phyloP scores from a whole-genome alignment of 805 yeast species.

The Ogataea paradorogensis region DNA sequence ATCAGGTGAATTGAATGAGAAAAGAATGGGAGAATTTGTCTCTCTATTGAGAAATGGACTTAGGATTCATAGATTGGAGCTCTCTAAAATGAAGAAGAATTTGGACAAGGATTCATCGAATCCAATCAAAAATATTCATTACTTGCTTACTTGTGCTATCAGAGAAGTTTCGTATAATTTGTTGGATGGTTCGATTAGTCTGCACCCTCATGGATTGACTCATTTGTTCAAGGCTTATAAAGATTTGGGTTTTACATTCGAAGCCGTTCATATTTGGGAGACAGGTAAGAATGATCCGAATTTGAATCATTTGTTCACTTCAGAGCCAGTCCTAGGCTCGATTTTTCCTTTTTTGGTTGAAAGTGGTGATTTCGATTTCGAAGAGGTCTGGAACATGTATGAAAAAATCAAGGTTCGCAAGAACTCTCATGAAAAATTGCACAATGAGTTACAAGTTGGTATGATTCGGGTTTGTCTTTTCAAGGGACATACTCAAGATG shows the following conservation, averaged over 20 bases:
- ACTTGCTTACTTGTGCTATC: slow-evolving; percentile 46
- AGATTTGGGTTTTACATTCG: slow-evolving; percentile 58
- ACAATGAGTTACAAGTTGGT: slow-evolving; percentile 57
- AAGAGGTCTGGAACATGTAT: slow-evolving; percentile 57
- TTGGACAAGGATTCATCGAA: slow-evolving; percentile 57
- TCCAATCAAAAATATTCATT: slow-evolving; percentile 53
- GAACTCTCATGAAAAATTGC: slow-evolving; percentile 30
- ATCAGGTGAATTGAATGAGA: slow-evolving; percentile 45
- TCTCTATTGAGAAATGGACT: slow-evolving; percentile 54
- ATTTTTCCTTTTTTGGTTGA: slow-evolving; percentile 65
- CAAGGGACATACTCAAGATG: slow-evolving; percentile 63
- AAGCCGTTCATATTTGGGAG: slow-evolving; percentile 71
- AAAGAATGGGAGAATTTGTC: slow-evolving; percentile 47
- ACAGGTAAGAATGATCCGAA: slow-evolving; percentile 47
- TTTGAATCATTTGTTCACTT: slow-evolving; percentile 46
- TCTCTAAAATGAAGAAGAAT: slow-evolving; percentile 53
- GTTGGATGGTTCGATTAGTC: slow-evolving; percentile 39
- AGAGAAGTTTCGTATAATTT: slow-evolving; percentile 52
- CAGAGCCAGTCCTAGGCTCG: slow-evolving; percentile 65
- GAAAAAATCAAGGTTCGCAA: slow-evolving; percentile 37
- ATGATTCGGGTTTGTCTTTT: slow-evolving; percentile 71
- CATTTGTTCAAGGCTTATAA: slow-evolving; percentile 56
- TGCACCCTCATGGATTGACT: slow-evolving; percentile 55
- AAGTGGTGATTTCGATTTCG: slow-evolving; percentile 56
- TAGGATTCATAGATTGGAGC: slow-evolving; percentile 52